Base-by-base conservation (phyloP, 495 filamentous ascomycete genomes). In the Daldinia loculata region DNA sequence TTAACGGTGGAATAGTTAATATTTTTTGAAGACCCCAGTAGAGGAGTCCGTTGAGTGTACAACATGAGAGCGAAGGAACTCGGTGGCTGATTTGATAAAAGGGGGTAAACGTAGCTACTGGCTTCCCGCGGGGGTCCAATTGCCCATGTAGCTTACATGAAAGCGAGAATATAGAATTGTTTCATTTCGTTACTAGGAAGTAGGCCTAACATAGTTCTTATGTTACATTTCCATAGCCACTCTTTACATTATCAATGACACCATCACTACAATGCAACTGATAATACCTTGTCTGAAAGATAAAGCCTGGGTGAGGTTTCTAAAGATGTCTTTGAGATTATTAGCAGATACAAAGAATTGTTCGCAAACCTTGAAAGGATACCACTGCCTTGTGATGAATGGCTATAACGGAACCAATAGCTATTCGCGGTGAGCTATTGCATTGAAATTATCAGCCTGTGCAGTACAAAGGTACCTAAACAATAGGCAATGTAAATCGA, bases 1-100 rank as follows among this genome's bases (percentile, higher is more conserved):
- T 67, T 67, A 27, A 64, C 24, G 0, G 65, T 68, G 7, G 65
- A 41, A 39, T 71, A 74, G 9, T 41, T 32, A 24, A 12, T 32
- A 14, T n/a, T 9, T n/a, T 30, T 39, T n/a, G 56, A 56, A n/a
- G 58, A 65, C 26, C 17, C 22, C 38, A 76, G 29, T 1, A 76
- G 55, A 41, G 74, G 57, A 8, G 60, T 69, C 30, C 26, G 3
- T 14, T 57, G 60, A 64, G 43, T 61, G n/a, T 56, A 30, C 7
- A 56, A 30, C 64, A 64, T 64, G 53, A 34, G 6, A 6, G 15
- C 34, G 48, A 55, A 11, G 12, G 29, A 63, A 9, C 14, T 22
- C 53, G 12, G 53, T 3, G 19, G 8, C 38, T n/a, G 9, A 30
- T 53, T 26, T 6, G n/a, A 32, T 41, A 51, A 19, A 19, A 39